Percentiles rank a stretch among this genome's conserved stretches.
These are phyloP conservation scores for Macrolepiota dolichaula DNA, from an alignment of 768 basidiomycete species.

Conservation along the genomic window DNA sequence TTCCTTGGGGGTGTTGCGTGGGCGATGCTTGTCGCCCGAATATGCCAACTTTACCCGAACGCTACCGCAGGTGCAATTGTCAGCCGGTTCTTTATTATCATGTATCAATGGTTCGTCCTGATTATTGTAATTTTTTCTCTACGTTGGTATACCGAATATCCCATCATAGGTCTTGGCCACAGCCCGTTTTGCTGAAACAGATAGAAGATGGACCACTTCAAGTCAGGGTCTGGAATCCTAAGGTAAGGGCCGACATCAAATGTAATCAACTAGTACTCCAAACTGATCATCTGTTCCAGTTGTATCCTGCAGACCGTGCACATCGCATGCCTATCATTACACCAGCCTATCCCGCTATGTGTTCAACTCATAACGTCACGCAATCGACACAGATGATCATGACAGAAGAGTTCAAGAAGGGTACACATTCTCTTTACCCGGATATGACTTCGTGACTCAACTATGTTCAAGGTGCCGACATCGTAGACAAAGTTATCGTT, in stretches of 20 bases:
- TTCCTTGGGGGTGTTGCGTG: conserved; percentile 98
- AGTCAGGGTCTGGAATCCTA: conserved; percentile 98
- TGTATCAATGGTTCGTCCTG: conserved; percentile 84
- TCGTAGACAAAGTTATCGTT: conserved; percentile 89
- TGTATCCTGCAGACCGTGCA: conserved; percentile 89
- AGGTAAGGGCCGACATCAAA: conserved; percentile 41
- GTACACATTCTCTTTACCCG: conserved; percentile 30
- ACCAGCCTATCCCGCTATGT: conserved; percentile 98
- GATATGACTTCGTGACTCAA: background rate
- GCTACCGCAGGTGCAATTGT: conserved; percentile 94
- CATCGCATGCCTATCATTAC: conserved; percentile 99
- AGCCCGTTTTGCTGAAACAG: conserved; percentile 94
- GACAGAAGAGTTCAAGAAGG: conserved; percentile 93
- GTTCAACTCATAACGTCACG: conserved; percentile 97
- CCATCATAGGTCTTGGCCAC: conserved; percentile 85
- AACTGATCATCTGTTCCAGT: conserved; percentile 33
- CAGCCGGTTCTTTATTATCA: conserved; percentile 97
- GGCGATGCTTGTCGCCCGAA: conserved; percentile 98
- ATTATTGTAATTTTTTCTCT: background rate
- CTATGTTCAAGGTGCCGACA: conserved; percentile 70
- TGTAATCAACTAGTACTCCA: background rate
- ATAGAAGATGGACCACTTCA: conserved; percentile 94
- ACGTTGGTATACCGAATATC: conserved; percentile 10
- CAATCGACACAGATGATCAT: conserved; percentile 94
- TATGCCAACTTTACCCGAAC: conserved; percentile 97